phyloP scores from a whole-genome alignment of 164 flowering plant species.

The Pachysandra terminalis region DNA sequence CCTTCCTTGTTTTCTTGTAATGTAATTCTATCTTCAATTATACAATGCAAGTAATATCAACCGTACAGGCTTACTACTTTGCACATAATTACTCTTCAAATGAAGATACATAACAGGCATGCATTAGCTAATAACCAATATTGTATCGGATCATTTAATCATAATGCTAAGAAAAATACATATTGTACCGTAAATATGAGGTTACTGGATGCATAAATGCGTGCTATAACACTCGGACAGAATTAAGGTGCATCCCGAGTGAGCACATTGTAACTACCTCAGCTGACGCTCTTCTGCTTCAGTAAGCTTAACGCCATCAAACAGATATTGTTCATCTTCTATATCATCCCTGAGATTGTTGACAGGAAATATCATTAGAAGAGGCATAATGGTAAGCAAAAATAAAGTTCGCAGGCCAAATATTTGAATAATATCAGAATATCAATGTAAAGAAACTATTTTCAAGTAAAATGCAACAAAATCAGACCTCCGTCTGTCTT shows the following conservation, averaged over 20 bases:
- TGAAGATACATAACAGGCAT: no score
- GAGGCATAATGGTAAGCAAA: background rate
- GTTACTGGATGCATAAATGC: conserved; percentile 5
- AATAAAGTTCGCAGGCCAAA: background rate
- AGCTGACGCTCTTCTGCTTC: conserved; percentile 71
- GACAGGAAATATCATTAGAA: background rate
- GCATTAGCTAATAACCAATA: no score
- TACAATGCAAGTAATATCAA: no score
- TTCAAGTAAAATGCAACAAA: background rate
- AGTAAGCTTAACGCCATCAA: conserved; percentile 73
- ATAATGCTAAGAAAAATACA: no score
- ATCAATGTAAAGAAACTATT: background rate
- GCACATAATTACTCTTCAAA: no score
- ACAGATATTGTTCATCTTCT: conserved; percentile 88
- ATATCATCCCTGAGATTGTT: conserved; percentile 74
- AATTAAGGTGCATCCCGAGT: no score
- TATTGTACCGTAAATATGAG: no score
- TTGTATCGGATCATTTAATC: no score
- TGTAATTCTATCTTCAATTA: no score
- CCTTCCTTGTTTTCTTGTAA: no score
- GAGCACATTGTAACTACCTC: conserved; percentile 40
- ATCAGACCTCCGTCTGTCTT: conserved; percentile 2
- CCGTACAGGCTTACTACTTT: no score
- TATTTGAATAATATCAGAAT: background rate
- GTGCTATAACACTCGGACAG: no score